Evolutionary conservation across 306 rosid genomes (phyloP).

Genomic region (Quercus wislizeni): DNA sequence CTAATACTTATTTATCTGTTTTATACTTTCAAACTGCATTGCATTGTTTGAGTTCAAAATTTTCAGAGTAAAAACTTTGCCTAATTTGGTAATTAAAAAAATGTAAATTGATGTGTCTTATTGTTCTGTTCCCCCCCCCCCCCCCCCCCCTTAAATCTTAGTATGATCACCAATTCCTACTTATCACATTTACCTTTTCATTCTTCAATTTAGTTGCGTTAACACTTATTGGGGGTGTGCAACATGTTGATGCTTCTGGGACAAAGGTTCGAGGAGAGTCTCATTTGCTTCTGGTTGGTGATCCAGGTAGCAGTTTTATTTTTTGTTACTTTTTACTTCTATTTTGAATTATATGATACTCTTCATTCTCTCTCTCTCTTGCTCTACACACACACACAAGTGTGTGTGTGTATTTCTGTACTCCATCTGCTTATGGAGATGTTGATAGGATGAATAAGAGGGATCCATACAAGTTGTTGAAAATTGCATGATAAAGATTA

Average conservation of each 20-base stretch:
- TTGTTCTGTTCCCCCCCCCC: accelerated
- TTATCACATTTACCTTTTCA: conserved; percentile 16
- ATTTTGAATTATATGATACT: not conserved
- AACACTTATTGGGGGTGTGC: conserved; percentile 95
- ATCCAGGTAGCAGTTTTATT: conserved; percentile 67
- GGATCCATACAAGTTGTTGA: not conserved
- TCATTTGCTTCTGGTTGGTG: conserved; percentile 92
- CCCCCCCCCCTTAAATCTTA: not conserved
- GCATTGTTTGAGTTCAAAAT: conserved; percentile 1
- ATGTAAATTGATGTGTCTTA: not conserved
- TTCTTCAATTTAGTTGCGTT: conserved; percentile 62
- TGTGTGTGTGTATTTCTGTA: not conserved
- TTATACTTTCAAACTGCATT: conserved; percentile 8
- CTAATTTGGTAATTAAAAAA: not conserved
- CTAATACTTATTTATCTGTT: conserved; percentile 3
- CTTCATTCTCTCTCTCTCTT: not conserved
- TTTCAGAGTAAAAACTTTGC: not conserved
- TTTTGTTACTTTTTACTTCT: conserved; percentile 18
- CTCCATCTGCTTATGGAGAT: not conserved
- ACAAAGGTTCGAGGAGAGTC: conserved; percentile 95
- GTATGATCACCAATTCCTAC: conserved; percentile 3
- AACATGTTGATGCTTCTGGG: conserved; percentile 89
- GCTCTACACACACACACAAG: no score
- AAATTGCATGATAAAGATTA: not conserved
- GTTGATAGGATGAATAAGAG: not conserved